These are phyloP conservation scores for Starmerella apicola DNA, from an alignment of 805 yeast genomes.

Conservation along the genomic window DNA sequence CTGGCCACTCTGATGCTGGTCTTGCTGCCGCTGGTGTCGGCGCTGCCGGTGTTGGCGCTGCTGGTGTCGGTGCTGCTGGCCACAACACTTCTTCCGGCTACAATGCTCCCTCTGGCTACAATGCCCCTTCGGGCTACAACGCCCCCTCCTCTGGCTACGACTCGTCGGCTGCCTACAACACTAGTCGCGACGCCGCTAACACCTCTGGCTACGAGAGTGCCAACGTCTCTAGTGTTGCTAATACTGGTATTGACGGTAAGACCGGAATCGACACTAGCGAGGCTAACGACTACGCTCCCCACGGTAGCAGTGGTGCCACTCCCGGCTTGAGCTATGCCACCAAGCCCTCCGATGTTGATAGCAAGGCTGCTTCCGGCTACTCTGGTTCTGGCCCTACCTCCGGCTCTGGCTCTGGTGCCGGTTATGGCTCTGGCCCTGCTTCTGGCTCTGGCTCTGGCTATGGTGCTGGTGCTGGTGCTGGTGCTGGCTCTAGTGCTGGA, in stretches of 20 bases:
- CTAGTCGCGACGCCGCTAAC: not conserved
- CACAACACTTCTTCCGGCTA: not conserved
- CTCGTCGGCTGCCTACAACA: not conserved
- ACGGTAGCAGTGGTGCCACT: not conserved
- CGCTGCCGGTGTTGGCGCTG: constrained; percentile 5
- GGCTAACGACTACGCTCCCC: not conserved
- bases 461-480: not conserved
- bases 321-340: not conserved
- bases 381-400: not conserved
- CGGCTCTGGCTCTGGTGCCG: not conserved
- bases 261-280: too few relatives aligned
- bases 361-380: not conserved
- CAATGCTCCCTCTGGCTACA: not conserved
- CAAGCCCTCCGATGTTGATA: not conserved
- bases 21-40: constrained; percentile 10
- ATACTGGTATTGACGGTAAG: too few relatives aligned
- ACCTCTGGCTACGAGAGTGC: too few relatives aligned
- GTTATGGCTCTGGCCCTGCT: not conserved
- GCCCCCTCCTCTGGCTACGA: not conserved
- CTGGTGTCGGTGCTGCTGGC: not conserved
- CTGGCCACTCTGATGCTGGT: constrained; percentile 1
- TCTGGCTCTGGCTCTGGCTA: not conserved
- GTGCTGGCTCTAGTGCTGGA: not conserved
- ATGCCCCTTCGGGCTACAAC: not conserved
- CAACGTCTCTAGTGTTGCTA: too few relatives aligned